Conservation (phyloP, 192 early-diverging fungal species). For the Backusella westeae region DNA sequence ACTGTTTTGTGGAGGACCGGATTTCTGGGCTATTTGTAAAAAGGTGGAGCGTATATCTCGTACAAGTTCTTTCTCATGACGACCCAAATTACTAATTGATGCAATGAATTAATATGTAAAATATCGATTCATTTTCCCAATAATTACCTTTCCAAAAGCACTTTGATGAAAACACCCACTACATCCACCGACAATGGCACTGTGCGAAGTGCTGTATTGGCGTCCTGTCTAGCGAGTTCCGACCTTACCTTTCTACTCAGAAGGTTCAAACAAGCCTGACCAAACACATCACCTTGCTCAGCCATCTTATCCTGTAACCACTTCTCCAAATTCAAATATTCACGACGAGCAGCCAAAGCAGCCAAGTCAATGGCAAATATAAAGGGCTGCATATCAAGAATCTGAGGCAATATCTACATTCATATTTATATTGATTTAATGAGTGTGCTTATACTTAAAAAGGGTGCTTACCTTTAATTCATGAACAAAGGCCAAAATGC, state of each 20-base stretch:
- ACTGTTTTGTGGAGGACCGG: slow-evolving; percentile 19
- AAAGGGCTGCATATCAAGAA: slow-evolving; percentile 67
- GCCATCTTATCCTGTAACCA: slow-evolving; percentile 76
- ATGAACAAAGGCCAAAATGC: slow-evolving; percentile 76
- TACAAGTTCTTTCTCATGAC: slow-evolving; percentile 7
- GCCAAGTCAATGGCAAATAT: slow-evolving; percentile 79
- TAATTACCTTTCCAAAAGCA: slow-evolving; percentile 54
- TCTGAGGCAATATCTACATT: slow-evolving; percentile 62
- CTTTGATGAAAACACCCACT: slow-evolving; percentile 62
- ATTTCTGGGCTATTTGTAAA: slow-evolving; percentile 35
- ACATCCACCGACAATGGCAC: slow-evolving; percentile 65
- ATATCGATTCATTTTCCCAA: background rate
- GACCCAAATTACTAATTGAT: background rate
- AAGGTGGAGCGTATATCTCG: slow-evolving; percentile 14
- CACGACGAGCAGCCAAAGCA: slow-evolving; percentile 71
- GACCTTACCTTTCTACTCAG: slow-evolving; percentile 60
- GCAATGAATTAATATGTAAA: background rate
- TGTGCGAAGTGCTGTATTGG: slow-evolving; percentile 30
- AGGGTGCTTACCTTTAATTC: slow-evolving; percentile 64
- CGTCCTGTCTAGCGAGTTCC: slow-evolving; percentile 47
- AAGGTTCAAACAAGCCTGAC: slow-evolving; percentile 73
- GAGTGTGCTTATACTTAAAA: slow-evolving; percentile 33
- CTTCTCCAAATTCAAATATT: slow-evolving; percentile 81
- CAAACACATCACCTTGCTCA: slow-evolving; percentile 63
- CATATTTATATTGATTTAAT: background rate